Evolutionary conservation across 208 protist species (phyloP).

Genomic region (Leishmania lainsoni): DNA sequence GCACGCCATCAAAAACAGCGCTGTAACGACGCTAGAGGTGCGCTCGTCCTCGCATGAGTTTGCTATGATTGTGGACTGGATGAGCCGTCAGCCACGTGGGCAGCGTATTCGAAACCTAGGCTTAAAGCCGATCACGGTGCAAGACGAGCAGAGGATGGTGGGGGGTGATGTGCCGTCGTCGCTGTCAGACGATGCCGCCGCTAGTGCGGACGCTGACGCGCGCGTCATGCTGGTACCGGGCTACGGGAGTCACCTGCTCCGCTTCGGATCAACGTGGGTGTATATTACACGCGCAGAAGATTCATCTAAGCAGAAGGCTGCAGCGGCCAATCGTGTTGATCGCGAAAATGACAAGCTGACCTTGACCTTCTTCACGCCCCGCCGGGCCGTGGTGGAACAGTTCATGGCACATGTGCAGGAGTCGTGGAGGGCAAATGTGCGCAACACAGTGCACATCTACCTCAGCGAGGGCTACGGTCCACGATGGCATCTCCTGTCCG

Average conservation of each 20-base stretch:
- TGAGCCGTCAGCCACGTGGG: constrained; percentile 73
- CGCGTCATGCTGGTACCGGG: constrained; percentile 72
- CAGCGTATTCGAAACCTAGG: constrained; percentile 66
- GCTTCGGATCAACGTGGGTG: constrained; percentile 54
- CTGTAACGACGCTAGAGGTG: constrained; percentile 81
- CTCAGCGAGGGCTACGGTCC: constrained; percentile 54
- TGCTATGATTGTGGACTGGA: constrained; percentile 91
- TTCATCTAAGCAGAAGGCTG: constrained; percentile 60
- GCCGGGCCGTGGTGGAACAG: constrained; percentile 49
- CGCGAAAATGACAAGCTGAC: constrained; percentile 78
- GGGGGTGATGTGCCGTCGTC: constrained; percentile 11
- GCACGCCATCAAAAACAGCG: constrained; percentile 51
- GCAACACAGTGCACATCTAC: constrained; percentile 72
- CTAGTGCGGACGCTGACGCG: constrained; percentile 1
- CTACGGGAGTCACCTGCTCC: constrained; percentile 80
- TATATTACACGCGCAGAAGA: constrained; percentile 78
- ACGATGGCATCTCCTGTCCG: constrained; percentile 70
- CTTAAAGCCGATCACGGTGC: constrained; percentile 66
- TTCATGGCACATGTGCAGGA: constrained; percentile 61
- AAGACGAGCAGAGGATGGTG: constrained; percentile 47
- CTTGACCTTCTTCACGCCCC: constrained; percentile 72
- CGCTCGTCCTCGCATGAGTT: constrained; percentile 88
- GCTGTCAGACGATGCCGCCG: constrained; percentile 6
- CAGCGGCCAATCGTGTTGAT: constrained; percentile 41
- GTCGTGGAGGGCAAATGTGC: constrained; percentile 58